Evolutionary conservation across 1,284 basidiomycete species (phyloP), one percentile per base, ranked within the genome.

Genomic region (Moesziomyces sp.): DNA sequence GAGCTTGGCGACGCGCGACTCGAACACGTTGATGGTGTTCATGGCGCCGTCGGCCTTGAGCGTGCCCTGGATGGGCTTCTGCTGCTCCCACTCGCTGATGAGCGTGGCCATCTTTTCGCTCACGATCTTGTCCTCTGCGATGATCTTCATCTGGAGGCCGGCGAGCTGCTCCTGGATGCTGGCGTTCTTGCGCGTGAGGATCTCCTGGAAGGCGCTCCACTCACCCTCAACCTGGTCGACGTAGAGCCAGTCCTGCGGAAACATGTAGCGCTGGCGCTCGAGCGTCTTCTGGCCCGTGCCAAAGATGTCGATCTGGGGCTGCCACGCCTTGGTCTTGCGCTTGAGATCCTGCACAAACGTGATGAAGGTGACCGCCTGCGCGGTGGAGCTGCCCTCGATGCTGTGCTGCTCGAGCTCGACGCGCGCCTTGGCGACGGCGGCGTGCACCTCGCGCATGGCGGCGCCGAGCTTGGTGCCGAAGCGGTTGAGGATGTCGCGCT

Each of bases 291-390:
- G 95, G 56, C 96, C 95, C 66, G 90, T 90, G 40, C 91, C 91
- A 81, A 96, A 98, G 49, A 95, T 89, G 67, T 94, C 93, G 83
- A 99, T 94, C 88, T 96, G 92, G 18, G 94, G 93, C n/a, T 90
- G 91, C 97, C 97, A 99, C 88, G 90, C 89, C 86, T 94, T 93
- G 61, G 93, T 93, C 87, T 95, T 97, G 84, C 92, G 91, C 87
- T 98, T 98, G 77, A 99, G 89, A 87, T 98, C 95, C 86, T 99
- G 96, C 0, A 99, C 95, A 83, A 97, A 97, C 24, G 97, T 99
- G 86, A 99, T 98, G 86, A 99, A 97, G 0, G 93, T 92, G 75
- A 99, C 97, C 83, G 97, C 94, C 69, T 95, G 94, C 43, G 95
- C 96, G 82, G 97, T 99, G 58, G 88, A 88, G 48, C 77, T 74